Conservation (phyloP, 2,329 filamentous ascomycete species). For the Metarhizium brunneum region DNA sequence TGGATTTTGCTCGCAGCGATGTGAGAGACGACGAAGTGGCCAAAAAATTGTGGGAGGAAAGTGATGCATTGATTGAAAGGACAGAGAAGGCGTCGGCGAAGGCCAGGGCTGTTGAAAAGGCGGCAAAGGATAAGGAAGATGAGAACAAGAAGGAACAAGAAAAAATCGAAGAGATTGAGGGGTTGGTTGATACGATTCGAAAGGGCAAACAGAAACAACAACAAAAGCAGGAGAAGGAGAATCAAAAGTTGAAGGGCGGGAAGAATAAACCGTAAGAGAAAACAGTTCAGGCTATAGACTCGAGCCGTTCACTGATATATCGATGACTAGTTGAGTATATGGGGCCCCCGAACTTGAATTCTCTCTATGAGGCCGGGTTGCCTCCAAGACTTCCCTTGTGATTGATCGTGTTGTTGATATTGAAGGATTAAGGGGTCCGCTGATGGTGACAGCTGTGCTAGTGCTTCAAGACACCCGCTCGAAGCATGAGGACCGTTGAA, state of each 20-base stretch:
- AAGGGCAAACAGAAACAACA: conserved; percentile 27
- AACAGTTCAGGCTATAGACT: neutral
- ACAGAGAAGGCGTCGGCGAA: conserved; percentile 70
- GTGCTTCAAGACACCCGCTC: too few species aligned
- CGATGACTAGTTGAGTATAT: too few species aligned
- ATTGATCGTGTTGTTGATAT: too few species aligned
- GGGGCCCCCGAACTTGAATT: too few species aligned
- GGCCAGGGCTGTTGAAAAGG: conserved; percentile 34
- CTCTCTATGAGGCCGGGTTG: too few species aligned
- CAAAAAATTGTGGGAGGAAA: conserved; percentile 83
- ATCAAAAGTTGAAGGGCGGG: neutral
- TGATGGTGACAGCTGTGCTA: too few species aligned
- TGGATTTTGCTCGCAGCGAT: conserved; percentile 63
- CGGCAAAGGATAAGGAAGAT: conserved; percentile 24
- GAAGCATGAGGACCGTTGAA: too few species aligned
- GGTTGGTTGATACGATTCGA: conserved; percentile 35
- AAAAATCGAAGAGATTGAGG: conserved; percentile 21
- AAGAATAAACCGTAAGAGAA: neutral
- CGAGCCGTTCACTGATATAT: neutral
- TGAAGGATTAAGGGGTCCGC: too few species aligned
- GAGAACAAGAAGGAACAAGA: conserved; percentile 24
- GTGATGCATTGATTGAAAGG: conserved; percentile 72
- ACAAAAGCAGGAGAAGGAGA: conserved; percentile 13
- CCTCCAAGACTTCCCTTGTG: too few species aligned
- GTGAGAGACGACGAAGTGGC: conserved; percentile 70